Evolutionary conservation across 805 yeast species (phyloP), one percentile per base, ranked within the genome.

Genomic region (Pichia heedii): DNA sequence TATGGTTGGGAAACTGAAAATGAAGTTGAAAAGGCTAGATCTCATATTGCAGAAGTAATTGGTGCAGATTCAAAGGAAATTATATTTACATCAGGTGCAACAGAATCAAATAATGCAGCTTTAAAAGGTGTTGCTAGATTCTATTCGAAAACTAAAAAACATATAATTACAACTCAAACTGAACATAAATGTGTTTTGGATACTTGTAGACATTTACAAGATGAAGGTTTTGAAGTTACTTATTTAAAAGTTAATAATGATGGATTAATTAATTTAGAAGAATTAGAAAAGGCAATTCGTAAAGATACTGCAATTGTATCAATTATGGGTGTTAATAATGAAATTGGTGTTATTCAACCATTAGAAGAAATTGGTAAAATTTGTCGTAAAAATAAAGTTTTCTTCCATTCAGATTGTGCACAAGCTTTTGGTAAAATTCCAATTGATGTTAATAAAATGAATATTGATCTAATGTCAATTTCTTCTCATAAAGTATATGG

Each of bases 131-230:
- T 93, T 15, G 90, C 96, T 3, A 74, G 96, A 48, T 93, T 93
- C 65, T 93, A 90, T 70, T 76, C 77, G 47, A 84, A 83, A 57
- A 82, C 90, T 35, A 93, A 90, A 69, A 83, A 79, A 58, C 99
- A 93, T 65, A 83, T 93, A 54, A 89, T 93, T 61, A 93, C 99
- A 21, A 79, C 95, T 2, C 95, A 88, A 65, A 93, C 97, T 2
- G 99, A 93, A 66, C 99, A 93, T 68, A 93, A 93, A 69, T 93
- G 99, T 73, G 96, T 93, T n/a, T 70, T 93, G 63, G 98, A 93
- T 63, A 86, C 97, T 12, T 89, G 95, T 52, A 79, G 98, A 57
- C 85, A 85, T 57, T 69, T 93, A 71, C 95, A 88, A 61, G 96
- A 88, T 62, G 97, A 93, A 61, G 98, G 97, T 0, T 90, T 84